These are phyloP conservation scores for Sporothrix globosa DNA, from an alignment of 2,329 filamentous ascomycete genomes.

Conservation along the genomic window DNA sequence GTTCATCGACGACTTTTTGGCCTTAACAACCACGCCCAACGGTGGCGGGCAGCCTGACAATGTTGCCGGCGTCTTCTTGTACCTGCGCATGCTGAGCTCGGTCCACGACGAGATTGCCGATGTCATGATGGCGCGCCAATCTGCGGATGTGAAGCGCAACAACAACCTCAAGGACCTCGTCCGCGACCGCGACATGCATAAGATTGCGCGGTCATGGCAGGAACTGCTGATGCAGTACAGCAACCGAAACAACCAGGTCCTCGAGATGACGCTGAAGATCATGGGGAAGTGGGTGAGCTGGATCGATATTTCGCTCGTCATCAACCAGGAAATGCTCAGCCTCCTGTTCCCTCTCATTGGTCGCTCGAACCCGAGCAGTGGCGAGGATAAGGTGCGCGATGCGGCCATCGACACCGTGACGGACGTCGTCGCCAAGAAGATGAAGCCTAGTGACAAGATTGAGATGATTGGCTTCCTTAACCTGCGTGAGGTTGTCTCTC, in stretches of 20 bases:
- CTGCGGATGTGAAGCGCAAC: conserved; percentile 80
- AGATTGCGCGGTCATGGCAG: conserved; percentile 88
- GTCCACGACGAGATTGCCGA: conserved; percentile 98
- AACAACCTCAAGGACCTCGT: conserved; percentile 90
- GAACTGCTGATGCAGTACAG: conserved; percentile 81
- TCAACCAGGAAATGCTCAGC: conserved; percentile 85
- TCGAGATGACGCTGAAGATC: conserved; percentile 88
- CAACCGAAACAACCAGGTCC: conserved; percentile 68
- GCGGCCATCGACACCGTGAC: conserved; percentile 93
- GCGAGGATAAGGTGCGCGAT: conserved; percentile 80
- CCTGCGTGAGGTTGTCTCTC: conserved; percentile 78
- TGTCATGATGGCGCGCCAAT: conserved; percentile 77
- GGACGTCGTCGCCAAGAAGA: conserved; percentile 97
- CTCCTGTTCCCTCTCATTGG: conserved; percentile 85
- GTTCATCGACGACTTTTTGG: conserved; percentile 89
- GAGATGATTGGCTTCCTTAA: conserved; percentile 92
- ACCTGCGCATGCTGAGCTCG: conserved; percentile 83
- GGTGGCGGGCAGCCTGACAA: conserved; percentile 69
- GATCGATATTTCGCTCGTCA: conserved; percentile 93
- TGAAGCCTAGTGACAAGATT: conserved; percentile 91
- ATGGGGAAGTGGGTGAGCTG: conserved; percentile 98
- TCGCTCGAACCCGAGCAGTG: conserved; percentile 64
- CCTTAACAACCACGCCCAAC: conserved; percentile 64
- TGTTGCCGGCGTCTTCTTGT: conserved; percentile 75
- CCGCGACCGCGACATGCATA: conserved; percentile 81